Conservation (phyloP, 371 early-diverging fungal species). For the Gilbertella persicaria region DNA sequence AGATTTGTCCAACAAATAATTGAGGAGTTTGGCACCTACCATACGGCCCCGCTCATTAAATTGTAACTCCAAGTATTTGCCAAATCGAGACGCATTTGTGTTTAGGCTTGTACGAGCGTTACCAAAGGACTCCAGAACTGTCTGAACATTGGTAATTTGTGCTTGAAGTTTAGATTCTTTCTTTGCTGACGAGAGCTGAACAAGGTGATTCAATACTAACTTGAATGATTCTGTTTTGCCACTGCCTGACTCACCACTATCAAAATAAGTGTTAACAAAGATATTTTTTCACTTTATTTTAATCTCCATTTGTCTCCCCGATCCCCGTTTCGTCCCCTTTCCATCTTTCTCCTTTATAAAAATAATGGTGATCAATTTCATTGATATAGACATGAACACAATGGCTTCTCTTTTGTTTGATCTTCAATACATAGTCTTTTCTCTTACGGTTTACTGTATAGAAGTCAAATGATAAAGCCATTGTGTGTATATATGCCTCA, state of each 20-base stretch:
- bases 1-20: constrained; percentile 90
- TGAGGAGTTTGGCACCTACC: constrained; percentile 86
- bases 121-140: constrained; percentile 88
- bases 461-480: too few species aligned
- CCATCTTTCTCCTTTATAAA: too few species aligned
- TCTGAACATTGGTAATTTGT: constrained; percentile 71
- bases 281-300: constrained; percentile 13
- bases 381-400: too few species aligned
- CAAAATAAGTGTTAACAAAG: neutral
- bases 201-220: constrained; percentile 66
- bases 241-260: constrained; percentile 88
- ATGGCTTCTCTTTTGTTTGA: neutral
- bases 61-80: constrained; percentile 89
- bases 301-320: neutral
- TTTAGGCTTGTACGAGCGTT: constrained; percentile 56
- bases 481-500: too few species aligned
- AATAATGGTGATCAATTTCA: too few species aligned
- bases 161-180: constrained; percentile 82
- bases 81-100: constrained; percentile 88
- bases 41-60: constrained; percentile 89
- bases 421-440: too few species aligned
- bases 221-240: constrained; percentile 83
- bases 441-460: too few species aligned
- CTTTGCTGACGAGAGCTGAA: constrained; percentile 73
- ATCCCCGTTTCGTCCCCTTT: too few species aligned